Evolutionary conservation across 177 flowering plant genomes (phyloP), one percentile per base, ranked within the genome.

Genomic region (Vitis hybrid): DNA sequence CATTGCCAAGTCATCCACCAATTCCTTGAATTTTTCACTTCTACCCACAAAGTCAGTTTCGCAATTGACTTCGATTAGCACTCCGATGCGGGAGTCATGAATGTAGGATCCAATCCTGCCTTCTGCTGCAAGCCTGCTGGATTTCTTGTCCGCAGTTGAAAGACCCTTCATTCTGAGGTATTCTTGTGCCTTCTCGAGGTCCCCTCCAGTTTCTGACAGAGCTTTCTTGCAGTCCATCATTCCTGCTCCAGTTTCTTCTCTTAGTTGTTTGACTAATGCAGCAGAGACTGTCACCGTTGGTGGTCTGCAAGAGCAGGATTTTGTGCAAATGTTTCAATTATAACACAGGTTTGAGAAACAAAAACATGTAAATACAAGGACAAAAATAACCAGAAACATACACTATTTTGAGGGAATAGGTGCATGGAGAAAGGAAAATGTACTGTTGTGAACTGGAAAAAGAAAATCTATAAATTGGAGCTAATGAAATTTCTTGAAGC

Each of bases 181-280:
- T 66, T 89, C 99, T 66, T 90, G 97, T 52, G 99, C 99, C 78
- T 93, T 90, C 83, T 86, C 92, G 11, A 96, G 83, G 78, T 96
- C 88, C 16, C 97, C 97, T 71, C 86, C 97, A 18, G 97, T 86
- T 82, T 93, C 97, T 6, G 97, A 68, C 5, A 96, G 90, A 64
- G 99, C 99, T 79, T 88, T 96, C 86, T 96, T 96, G 88, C 99
- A 96, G 73, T 93, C 99, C 99, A 96, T 96, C 99, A 96, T 96
- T 60, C 99, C 99, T 1, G 99, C 98, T 51, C 99, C 98, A 3
- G 97, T 89, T 83, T 96, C 98, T 58, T 96, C 99, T 5, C 99
- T 78, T 11, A 96, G 77, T 79, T 93, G 94, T 79, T 91, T 96
- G n/a, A 96, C 99, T 65, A 96, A 70, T 63, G 95, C 87, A 56